These are phyloP conservation scores for Poteriospumella lacustris DNA, from an alignment of 108 stramenopile species.

Conservation along the genomic window DNA sequence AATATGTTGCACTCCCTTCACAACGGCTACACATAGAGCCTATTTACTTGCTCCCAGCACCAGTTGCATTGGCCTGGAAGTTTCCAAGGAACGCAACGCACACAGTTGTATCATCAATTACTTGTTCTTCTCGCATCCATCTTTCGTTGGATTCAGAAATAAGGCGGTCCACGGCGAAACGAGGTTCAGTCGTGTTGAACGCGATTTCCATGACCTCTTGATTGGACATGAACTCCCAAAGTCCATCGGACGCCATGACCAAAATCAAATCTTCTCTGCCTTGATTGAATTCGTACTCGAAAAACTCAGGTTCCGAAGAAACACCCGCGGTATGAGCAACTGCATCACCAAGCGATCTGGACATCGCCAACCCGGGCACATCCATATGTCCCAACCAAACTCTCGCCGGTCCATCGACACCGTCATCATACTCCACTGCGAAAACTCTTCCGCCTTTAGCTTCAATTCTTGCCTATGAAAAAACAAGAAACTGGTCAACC, in stretches of 20 bases:
- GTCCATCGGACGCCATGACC: conserved; percentile 90
- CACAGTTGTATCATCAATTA: conserved; percentile 96
- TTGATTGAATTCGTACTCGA: conserved; percentile 63
- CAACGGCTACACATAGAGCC: no score
- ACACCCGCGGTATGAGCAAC: conserved; percentile 95
- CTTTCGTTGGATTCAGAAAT: conserved; percentile 81
- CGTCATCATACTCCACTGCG: conserved; percentile 96
- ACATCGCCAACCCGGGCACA: conserved; percentile 96
- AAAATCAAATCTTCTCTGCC: conserved; percentile 69
- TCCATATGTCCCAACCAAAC: conserved; percentile 98
- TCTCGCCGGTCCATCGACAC: conserved; percentile 93
- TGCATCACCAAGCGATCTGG: conserved; percentile 87
- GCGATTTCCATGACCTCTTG: conserved; percentile 85
- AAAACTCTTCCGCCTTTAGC: conserved; percentile 90
- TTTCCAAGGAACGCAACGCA: conserved; percentile 79
- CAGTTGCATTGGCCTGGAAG: background rate
- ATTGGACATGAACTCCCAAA: conserved; percentile 93
- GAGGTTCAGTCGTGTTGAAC: conserved; percentile 66
- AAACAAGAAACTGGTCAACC: background rate
- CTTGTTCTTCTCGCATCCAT: conserved; percentile 92
- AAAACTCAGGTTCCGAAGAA: conserved; percentile 88
- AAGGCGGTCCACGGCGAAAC: conserved; percentile 77
- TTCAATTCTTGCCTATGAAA: conserved; percentile 66
- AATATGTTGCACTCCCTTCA: no score
- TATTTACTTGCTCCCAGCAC: background rate